Percentiles rank a stretch among this genome's conserved stretches.
Conservation (phyloP, 805 yeast species). For the Zygosaccharomyces siamensis region DNA sequence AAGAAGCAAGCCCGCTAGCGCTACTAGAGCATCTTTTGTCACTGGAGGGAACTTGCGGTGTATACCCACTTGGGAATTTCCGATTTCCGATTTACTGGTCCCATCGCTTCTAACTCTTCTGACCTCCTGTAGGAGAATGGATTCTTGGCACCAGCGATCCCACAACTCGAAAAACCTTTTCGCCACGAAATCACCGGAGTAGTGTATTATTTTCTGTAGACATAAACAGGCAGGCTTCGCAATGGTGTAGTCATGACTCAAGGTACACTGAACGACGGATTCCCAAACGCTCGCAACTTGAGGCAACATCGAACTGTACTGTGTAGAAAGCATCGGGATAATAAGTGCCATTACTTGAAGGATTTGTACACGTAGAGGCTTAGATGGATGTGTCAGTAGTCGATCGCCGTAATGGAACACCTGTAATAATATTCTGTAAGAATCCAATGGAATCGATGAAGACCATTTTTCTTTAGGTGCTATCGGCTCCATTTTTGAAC, state of each 20-base stretch:
- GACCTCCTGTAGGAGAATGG: slow-evolving; percentile 16
- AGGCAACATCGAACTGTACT: slow-evolving; percentile 29
- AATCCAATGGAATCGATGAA: slow-evolving; percentile 57
- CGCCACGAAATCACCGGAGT: slow-evolving; percentile 26
- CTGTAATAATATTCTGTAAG: slow-evolving; percentile 55
- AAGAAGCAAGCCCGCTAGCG: slow-evolving; percentile 22
- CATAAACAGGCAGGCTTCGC: slow-evolving; percentile 25
- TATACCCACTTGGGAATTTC: neutral
- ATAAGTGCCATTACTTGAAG: slow-evolving; percentile 44
- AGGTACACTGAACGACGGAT: slow-evolving; percentile 17
- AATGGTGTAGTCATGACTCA: slow-evolving; percentile 23
- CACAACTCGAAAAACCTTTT: slow-evolving; percentile 31
- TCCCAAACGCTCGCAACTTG: slow-evolving; percentile 34
- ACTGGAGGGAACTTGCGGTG: slow-evolving; percentile 22
- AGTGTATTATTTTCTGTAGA: slow-evolving; percentile 18
- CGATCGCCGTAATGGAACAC: slow-evolving; percentile 68
- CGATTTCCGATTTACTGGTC: neutral
- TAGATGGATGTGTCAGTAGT: slow-evolving; percentile 61
- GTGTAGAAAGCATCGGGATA: slow-evolving; percentile 52
- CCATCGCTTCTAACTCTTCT: neutral
- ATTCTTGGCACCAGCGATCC: slow-evolving; percentile 17
- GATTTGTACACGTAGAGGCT: slow-evolving; percentile 51
- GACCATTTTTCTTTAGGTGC: slow-evolving; percentile 46
- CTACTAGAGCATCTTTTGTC: slow-evolving; percentile 19
- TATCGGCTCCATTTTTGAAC: slow-evolving; percentile 19